Evolutionary conservation across 306 rosid species (phyloP), one percentile per base, ranked within the genome.

Genomic region (Lathyrus oleraceus): DNA sequence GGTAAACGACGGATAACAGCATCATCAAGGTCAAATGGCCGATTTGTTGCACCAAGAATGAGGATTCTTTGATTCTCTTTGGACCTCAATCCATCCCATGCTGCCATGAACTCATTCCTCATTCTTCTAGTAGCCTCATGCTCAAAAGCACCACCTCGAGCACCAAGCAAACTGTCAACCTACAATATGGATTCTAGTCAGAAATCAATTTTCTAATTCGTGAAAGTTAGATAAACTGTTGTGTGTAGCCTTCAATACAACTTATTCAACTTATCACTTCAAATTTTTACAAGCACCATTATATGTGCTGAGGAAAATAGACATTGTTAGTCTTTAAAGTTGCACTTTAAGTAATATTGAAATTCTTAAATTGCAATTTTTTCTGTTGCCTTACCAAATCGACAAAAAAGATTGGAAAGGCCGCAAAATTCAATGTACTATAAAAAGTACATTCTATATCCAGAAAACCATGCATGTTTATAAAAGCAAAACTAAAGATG

Each of bases 101-200:
- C 99, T 48, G 99, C 96, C 99, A 94, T 94, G 79, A 94, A 94
- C 85, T 94, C 97, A 5, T 94, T 94, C 85, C 97, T 90, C 99
- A 94, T 94, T 86, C 99, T 88, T 79, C 99, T 87, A 69, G 99
- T 91, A 59, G 99, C 99, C 75, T 94, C 97, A 68, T 94, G 99
- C 80, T 94, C 99, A 77, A 83, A 88, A 77, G 97, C 79, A 73
- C 99, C 99, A 62, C 99, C 99, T 70, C 99, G 92, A 45, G 99
- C 99, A 69, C 99, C 99, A 71, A 94, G 99, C 80, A 94, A 85
- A 87, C 97, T 91, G 85, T 94, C 99, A 77, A 94, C 89, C 99
- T 94, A 75, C 48, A 35, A 69, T 17, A 70, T 14, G 69, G 11
- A 87, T 76, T 52, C 27, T 38, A 44, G 70, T 73, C 65, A 67